Evolutionary conservation across 169 alveolate species (phyloP).

Genomic region (Theileria parva): DNA sequence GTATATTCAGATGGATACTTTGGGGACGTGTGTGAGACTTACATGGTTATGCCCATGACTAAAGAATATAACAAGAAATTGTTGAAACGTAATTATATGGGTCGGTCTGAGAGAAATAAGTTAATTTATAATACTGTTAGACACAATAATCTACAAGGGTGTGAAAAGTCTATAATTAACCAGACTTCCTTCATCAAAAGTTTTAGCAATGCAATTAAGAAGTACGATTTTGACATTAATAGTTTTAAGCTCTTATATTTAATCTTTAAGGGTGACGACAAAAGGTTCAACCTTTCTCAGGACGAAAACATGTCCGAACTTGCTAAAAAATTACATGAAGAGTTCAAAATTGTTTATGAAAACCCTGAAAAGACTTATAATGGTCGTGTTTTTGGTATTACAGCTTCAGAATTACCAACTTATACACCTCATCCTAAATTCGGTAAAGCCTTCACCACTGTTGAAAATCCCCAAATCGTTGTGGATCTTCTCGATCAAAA

Average conservation of each 20-base stretch:
- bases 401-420: constrained; percentile 26
- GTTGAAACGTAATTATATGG: constrained; percentile 24
- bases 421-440: constrained; percentile 1
- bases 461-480: constrained; percentile 33
- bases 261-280: not conserved
- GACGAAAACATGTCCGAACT: not conserved
- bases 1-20: constrained; percentile 69
- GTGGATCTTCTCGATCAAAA: constrained; percentile 15
- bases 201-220: not conserved
- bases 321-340: not conserved
- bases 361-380: constrained; percentile 9
- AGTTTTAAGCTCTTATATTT: not conserved
- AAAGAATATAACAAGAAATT: constrained; percentile 11
- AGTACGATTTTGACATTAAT: too few species aligned
- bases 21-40: constrained; percentile 78
- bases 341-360: not conserved
- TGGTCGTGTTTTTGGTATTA: constrained; percentile 49
- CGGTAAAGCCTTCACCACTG: constrained; percentile 15
- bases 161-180: not conserved
- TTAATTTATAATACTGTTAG: constrained; percentile 15
- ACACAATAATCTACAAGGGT: constrained; percentile 35
- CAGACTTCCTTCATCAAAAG: not conserved
- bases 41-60: constrained; percentile 61
- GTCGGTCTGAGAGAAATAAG: constrained; percentile 58
- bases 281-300: not conserved